Conservation (phyloP, 352 stramenopile species). For the Aphanomyces euteiches region DNA sequence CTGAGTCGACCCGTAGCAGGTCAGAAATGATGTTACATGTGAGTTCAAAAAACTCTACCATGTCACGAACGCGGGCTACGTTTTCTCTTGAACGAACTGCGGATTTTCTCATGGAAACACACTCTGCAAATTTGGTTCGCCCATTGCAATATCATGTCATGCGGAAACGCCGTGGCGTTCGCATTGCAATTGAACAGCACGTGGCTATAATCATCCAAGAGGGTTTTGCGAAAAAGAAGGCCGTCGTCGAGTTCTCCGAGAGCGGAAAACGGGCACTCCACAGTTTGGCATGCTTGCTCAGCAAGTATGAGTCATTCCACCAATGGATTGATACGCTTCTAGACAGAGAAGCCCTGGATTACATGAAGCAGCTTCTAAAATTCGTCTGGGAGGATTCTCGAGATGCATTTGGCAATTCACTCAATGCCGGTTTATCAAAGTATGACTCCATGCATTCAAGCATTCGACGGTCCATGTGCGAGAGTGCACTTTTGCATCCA, state of each 20-base stretch:
- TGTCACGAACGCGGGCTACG: not conserved
- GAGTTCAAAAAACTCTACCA: not conserved
- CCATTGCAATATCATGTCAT: constrained; percentile 8
- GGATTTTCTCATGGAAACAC: not conserved
- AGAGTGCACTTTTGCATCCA: not conserved
- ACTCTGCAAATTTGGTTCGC: constrained; percentile 1
- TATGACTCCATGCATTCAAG: not conserved
- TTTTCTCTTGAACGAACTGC: not conserved
- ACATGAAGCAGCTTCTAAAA: too few relatives aligned
- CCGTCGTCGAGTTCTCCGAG: not conserved
- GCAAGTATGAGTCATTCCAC: too few relatives aligned
- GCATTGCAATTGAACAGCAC: not conserved
- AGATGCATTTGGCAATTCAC: too few relatives aligned
- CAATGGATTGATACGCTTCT: too few relatives aligned
- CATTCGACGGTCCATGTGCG: not conserved
- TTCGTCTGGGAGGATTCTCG: too few relatives aligned
- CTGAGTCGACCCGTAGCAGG: not conserved
- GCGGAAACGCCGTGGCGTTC: not conserved
- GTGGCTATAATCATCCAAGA: not conserved
- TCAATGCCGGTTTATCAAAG: too few relatives aligned
- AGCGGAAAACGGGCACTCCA: not conserved
- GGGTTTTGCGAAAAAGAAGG: not conserved
- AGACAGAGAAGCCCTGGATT: too few relatives aligned
- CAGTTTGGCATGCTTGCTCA: too few relatives aligned
- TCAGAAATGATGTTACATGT: not conserved